Conservation (phyloP, 2,329 filamentous ascomycete species). For the Aspergillus fumigatiaffinis region DNA sequence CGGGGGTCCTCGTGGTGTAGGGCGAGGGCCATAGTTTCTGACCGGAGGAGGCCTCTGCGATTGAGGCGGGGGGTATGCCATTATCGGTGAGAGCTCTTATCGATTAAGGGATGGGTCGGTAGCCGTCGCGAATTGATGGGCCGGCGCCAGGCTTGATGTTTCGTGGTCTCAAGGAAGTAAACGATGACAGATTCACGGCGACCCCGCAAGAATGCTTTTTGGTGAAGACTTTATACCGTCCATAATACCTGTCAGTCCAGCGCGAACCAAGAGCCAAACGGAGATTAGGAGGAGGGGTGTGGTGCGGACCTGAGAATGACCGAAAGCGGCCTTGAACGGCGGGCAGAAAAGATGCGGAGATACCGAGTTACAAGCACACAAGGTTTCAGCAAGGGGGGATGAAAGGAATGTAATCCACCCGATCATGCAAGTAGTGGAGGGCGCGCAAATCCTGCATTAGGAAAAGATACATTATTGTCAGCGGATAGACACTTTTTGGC, state of each 20-base stretch:
- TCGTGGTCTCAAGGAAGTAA: not conserved
- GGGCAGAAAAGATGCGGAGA: not conserved
- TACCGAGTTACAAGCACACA: not conserved
- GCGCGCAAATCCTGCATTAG: not conserved
- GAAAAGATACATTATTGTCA: not conserved
- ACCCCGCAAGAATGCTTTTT: not conserved
- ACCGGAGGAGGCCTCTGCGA: slow-evolving; percentile 31
- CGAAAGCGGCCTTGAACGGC: not conserved
- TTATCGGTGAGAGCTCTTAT: slow-evolving; percentile 11
- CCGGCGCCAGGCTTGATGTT: not conserved
- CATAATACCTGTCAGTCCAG: not conserved
- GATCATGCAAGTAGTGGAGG: not conserved
- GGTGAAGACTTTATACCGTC: not conserved
- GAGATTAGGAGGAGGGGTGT: not conserved
- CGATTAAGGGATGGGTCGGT: not conserved
- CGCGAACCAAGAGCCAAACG: not conserved
- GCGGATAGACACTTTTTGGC: not conserved
- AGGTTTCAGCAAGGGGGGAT: not conserved
- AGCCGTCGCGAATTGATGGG: not conserved
- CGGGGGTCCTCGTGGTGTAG: slow-evolving; percentile 19
- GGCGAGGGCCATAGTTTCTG: slow-evolving; percentile 27
- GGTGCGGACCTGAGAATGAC: not conserved
- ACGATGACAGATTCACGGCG: not conserved
- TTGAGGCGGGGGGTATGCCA: slow-evolving; percentile 36
- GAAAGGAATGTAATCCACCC: not conserved